Percentiles rank a stretch among this genome's conserved stretches.
phyloP scores from a whole-genome alignment of 192 early-diverging fungal genomes.

The Podila clonocystis region DNA sequence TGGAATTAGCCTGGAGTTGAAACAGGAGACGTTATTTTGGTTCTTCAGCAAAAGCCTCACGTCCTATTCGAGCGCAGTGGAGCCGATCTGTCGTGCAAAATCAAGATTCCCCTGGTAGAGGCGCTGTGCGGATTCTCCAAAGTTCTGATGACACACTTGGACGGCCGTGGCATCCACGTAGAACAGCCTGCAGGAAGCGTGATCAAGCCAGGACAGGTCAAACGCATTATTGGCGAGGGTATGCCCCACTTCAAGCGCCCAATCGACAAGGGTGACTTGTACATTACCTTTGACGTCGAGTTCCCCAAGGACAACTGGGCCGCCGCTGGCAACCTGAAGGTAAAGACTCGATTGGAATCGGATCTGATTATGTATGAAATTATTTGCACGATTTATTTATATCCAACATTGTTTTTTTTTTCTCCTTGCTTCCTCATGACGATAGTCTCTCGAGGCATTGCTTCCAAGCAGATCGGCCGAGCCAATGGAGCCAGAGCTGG shows the following conservation, averaged over 20 bases:
- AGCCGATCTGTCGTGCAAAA: slow-evolving; percentile 81
- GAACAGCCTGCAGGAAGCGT: slow-evolving; percentile 85
- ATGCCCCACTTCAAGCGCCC: slow-evolving; percentile 87
- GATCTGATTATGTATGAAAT: no score
- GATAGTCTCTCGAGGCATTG: slow-evolving; percentile 40
- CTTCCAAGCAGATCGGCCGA: slow-evolving; percentile 19
- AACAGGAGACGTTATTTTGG: slow-evolving; percentile 93
- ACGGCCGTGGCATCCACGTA: slow-evolving; percentile 87
- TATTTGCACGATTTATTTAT: not conserved
- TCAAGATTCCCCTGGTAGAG: slow-evolving; percentile 87
- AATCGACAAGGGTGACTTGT: slow-evolving; percentile 87
- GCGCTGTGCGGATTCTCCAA: slow-evolving; percentile 93
- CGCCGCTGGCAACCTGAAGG: slow-evolving; percentile 39
- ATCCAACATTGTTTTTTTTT: not conserved
- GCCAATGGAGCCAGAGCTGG: slow-evolving; percentile 52
- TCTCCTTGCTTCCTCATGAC: not conserved
- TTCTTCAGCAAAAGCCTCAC: slow-evolving; percentile 87
- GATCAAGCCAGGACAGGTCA: slow-evolving; percentile 89
- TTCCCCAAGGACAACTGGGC: slow-evolving; percentile 77
- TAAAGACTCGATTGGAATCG: not conserved
- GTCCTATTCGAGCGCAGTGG: slow-evolving; percentile 81
- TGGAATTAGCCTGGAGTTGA: slow-evolving; percentile 75
- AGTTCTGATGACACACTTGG: slow-evolving; percentile 82
- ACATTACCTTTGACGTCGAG: slow-evolving; percentile 85
- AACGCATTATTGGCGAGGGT: slow-evolving; percentile 87